Conservation (phyloP, 352 stramenopile species). For the Phytophthora idaei region DNA sequence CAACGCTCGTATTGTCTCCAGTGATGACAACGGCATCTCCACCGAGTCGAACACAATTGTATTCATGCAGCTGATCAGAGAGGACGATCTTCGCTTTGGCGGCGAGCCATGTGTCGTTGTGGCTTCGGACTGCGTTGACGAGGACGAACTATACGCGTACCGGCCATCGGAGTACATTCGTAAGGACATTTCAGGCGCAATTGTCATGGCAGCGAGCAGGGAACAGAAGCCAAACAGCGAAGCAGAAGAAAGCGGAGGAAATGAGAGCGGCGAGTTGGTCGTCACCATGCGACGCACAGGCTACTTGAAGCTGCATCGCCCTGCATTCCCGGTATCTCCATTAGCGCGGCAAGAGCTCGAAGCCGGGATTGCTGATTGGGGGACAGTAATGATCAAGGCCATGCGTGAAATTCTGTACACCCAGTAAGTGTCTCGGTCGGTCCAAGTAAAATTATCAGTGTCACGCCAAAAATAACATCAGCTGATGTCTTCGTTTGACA, state of each 20-base stretch:
- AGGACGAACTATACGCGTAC: slow-evolving; percentile 38
- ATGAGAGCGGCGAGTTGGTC: background rate
- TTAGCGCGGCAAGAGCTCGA: slow-evolving; percentile 22
- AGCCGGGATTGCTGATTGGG: slow-evolving; percentile 30
- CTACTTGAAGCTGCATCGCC: slow-evolving; percentile 23
- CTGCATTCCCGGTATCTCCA: slow-evolving; percentile 17
- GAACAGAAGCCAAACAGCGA: background rate
- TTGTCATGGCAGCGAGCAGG: slow-evolving; percentile 28
- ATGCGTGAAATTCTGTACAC: slow-evolving; percentile 33
- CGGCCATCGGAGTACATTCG: slow-evolving; percentile 19
- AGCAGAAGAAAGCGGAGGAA: background rate
- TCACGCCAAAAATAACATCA: background rate
- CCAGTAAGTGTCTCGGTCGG: too few species aligned
- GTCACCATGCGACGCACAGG: slow-evolving; percentile 26
- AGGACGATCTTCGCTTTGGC: slow-evolving; percentile 7
- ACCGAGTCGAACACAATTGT: slow-evolving; percentile 35
- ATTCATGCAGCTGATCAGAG: slow-evolving; percentile 29
- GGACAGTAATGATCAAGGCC: slow-evolving; percentile 34
- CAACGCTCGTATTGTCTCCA: slow-evolving; percentile 39
- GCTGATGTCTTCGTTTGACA: background rate
- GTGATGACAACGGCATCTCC: slow-evolving; percentile 17
- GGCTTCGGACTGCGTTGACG: slow-evolving; percentile 37
- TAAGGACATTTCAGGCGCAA: slow-evolving; percentile 39
- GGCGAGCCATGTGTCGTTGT: slow-evolving; percentile 33
- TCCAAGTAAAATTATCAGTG: too few species aligned